These are phyloP conservation scores for Handroanthus guayacan DNA, from an alignment of 257 asterid genomes.

Conservation along the genomic window DNA sequence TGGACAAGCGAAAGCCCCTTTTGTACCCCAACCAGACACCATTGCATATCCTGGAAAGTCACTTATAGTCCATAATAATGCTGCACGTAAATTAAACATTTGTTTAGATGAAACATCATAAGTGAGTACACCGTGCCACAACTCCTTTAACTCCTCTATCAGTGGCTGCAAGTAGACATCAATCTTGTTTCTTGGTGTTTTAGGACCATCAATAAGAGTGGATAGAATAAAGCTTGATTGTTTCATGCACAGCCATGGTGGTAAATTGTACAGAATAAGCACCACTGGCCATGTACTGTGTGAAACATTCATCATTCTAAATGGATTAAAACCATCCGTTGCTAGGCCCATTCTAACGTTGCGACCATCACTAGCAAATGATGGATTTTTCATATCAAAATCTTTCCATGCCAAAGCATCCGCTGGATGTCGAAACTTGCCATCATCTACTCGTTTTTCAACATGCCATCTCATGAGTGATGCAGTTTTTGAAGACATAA, in stretches of 20 bases:
- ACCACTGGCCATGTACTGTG: too few relatives aligned
- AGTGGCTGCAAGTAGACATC: constrained; percentile 14
- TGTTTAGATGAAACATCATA: constrained; percentile 10
- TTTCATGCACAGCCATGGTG: constrained; percentile 29
- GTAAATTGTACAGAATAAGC: constrained; percentile 24
- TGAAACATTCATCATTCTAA: too few relatives aligned
- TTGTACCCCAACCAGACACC: constrained; percentile 14
- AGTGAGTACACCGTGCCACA: constrained; percentile 14
- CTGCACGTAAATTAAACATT: not conserved
- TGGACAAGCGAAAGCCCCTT: too few relatives aligned
- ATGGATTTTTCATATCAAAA: constrained; percentile 3
- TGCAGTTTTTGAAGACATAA: too few relatives aligned
- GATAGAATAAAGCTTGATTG: constrained; percentile 13
- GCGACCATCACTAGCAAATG: constrained; percentile 29
- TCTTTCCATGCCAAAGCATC: constrained; percentile 16
- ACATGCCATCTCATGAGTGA: too few relatives aligned
- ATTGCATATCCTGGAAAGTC: too few relatives aligned
- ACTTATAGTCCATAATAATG: constrained; percentile 21
- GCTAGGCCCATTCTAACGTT: too few relatives aligned
- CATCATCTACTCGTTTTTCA: too few relatives aligned
- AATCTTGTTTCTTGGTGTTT: constrained; percentile 8
- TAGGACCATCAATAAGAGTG: too few relatives aligned
- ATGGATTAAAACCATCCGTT: too few relatives aligned
- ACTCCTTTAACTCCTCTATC: not conserved
- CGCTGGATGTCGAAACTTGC: constrained; percentile 31